These are phyloP conservation scores for Claviceps citrina DNA, from an alignment of 2,329 filamentous ascomycete genomes.

Conservation along the genomic window DNA sequence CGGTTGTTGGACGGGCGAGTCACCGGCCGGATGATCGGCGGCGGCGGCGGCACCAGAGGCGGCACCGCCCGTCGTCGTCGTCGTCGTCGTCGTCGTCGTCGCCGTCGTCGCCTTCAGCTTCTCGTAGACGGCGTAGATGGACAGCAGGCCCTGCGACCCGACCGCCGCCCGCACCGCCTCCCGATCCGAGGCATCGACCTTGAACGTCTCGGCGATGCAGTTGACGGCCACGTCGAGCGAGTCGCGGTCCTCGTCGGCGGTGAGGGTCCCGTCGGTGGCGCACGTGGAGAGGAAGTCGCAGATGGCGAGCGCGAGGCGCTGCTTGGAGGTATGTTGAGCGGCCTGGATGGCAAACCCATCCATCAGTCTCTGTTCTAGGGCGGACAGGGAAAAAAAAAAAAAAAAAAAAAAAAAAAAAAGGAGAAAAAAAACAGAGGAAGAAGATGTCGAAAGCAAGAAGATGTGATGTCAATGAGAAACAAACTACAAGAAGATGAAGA, in stretches of 20 bases:
- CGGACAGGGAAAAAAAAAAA: neutral
- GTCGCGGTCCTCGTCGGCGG: conserved; percentile 80
- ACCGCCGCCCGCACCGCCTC: conserved; percentile 60
- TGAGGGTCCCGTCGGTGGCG: conserved; percentile 73
- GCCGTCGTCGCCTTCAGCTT: conserved; percentile 56
- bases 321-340: conserved; percentile 35
- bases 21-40: no score
- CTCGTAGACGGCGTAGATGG: conserved; percentile 93
- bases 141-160: conserved; percentile 71
- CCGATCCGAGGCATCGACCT: conserved; percentile 71
- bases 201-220: conserved; percentile 91
- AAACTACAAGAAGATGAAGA: no score
- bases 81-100: conserved; percentile 54
- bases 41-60: conserved; percentile 20
- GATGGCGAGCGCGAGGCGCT: conserved; percentile 92
- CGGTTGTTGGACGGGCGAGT: conserved; percentile 10
- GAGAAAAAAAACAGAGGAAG: neutral
- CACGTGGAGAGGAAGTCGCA: conserved; percentile 86
- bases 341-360: conserved; percentile 12
- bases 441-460: neutral
- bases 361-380: no score
- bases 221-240: conserved; percentile 87
- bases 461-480: no score
- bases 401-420: neutral
- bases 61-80: conserved; percentile 33